Percentiles rank a stretch among this genome's conserved stretches.
phyloP scores from a whole-genome alignment of 371 early-diverging fungal species.

The Encephalitozoon hellem region DNA sequence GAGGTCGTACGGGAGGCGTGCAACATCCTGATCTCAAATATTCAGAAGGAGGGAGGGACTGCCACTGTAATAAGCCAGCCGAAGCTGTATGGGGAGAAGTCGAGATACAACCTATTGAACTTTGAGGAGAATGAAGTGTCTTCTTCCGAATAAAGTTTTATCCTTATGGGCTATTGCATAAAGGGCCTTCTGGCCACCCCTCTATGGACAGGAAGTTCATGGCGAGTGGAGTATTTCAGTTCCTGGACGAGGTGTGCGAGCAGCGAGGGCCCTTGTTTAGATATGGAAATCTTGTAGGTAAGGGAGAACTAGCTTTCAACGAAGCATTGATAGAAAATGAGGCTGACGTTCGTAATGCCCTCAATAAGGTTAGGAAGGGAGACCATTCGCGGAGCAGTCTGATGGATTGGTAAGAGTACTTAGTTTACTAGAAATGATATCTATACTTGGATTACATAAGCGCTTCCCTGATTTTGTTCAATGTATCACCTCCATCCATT shows the following conservation, averaged over 20 bases:
- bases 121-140: slow-evolving; percentile 8
- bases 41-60: slow-evolving; percentile 32
- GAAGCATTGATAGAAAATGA: background rate
- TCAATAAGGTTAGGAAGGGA: background rate
- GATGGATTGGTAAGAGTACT: background rate
- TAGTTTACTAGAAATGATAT: background rate
- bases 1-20: slow-evolving; percentile 32
- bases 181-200: background rate
- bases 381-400: background rate
- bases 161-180: background rate
- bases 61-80: slow-evolving; percentile 20
- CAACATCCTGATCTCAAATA: slow-evolving; percentile 11
- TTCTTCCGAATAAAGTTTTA: background rate
- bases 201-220: background rate
- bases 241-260: background rate
- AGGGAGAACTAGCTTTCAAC: background rate
- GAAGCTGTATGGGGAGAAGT: slow-evolving; percentile 46
- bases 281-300: background rate
- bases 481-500: background rate
- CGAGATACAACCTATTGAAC: slow-evolving; percentile 29
- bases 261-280: background rate
- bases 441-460: background rate
- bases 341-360: background rate
- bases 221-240: background rate
- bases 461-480: background rate